Conservation (phyloP, 2,329 filamentous ascomycete genomes). For the Fusarium secorum region DNA sequence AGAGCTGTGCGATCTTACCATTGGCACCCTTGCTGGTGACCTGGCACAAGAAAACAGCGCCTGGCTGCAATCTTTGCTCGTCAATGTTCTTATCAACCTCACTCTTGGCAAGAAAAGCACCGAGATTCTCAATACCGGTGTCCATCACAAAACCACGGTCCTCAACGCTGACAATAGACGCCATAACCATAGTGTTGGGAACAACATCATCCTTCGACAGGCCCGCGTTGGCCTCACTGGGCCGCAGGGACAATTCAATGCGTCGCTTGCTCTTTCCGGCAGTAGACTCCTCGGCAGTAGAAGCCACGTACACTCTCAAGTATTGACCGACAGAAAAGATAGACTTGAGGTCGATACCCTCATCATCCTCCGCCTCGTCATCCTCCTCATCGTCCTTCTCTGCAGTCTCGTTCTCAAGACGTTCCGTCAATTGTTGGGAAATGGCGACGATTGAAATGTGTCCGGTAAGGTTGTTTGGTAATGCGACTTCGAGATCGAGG, state of each 20-base stretch:
- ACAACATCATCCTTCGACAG: conserved; percentile 77
- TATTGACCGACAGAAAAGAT: conserved; percentile 89
- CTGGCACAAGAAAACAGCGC: conserved; percentile 83
- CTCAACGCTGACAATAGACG: conserved; percentile 88
- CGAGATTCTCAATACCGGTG: conserved; percentile 75
- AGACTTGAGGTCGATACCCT: conserved; percentile 74
- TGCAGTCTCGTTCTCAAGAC: conserved; percentile 73
- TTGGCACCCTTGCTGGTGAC: conserved; percentile 78
- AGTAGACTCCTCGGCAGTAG: conserved; percentile 73
- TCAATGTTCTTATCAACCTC: conserved; percentile 75
- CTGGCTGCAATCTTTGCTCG: conserved; percentile 77
- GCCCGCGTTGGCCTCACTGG: conserved; percentile 78
- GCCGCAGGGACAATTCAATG: conserved; percentile 87
- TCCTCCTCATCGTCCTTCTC: conserved; percentile 63
- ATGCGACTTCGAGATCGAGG: conserved; percentile 79
- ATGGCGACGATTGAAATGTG: conserved; percentile 93
- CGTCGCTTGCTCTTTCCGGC: conserved; percentile 74
- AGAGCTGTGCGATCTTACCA: conserved; percentile 87
- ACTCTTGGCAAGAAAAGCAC: conserved; percentile 85
- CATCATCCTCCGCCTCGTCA: conserved; percentile 58
- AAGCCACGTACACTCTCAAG: conserved; percentile 81
- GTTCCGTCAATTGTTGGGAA: conserved; percentile 78
- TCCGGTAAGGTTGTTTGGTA: conserved; percentile 92
- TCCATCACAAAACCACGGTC: conserved; percentile 97
- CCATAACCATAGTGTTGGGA: conserved; percentile 81